Conservation (phyloP, 2,329 filamentous ascomycete genomes). For the Trichoderma sp. region DNA sequence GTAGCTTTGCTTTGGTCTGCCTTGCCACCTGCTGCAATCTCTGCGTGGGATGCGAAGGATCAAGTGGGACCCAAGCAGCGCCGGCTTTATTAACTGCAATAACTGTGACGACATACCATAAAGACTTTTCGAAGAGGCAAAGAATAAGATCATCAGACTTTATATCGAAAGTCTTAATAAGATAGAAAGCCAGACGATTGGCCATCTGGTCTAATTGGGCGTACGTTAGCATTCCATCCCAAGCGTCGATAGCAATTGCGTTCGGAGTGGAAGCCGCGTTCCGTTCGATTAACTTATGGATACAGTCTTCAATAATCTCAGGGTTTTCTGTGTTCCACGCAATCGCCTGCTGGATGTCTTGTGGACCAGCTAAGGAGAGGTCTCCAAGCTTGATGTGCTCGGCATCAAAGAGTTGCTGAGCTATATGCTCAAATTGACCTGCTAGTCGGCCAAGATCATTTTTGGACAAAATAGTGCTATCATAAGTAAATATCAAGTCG, state of each 20-base stretch:
- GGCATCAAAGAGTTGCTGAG: not conserved
- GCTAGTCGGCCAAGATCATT: not conserved
- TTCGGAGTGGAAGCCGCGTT: constrained; percentile 23
- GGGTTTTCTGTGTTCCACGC: not conserved
- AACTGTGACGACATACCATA: constrained; percentile 26
- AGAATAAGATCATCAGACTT: not conserved
- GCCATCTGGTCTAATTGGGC: constrained; percentile 13
- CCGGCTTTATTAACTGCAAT: constrained; percentile 33
- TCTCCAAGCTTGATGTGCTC: not conserved
- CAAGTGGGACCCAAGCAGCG: constrained; percentile 27
- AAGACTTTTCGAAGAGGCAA: constrained; percentile 25
- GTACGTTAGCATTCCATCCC: constrained; percentile 17
- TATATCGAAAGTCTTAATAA: not conserved
- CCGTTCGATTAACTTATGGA: constrained; percentile 30
- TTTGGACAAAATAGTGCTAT: not conserved
- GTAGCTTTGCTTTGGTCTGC: not conserved
- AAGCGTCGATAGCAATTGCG: constrained; percentile 3
- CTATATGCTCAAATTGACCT: constrained; percentile 4
- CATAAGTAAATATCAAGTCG: not conserved
- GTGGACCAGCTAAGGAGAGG: not conserved
- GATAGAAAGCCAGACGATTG: not conserved
- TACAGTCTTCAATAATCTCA: constrained; percentile 6
- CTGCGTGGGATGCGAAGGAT: constrained; percentile 8
- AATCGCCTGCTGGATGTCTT: not conserved
- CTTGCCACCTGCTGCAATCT: not conserved